Conservation (phyloP, 2,329 filamentous ascomycete genomes). For the Sporothrix curviconia region DNA sequence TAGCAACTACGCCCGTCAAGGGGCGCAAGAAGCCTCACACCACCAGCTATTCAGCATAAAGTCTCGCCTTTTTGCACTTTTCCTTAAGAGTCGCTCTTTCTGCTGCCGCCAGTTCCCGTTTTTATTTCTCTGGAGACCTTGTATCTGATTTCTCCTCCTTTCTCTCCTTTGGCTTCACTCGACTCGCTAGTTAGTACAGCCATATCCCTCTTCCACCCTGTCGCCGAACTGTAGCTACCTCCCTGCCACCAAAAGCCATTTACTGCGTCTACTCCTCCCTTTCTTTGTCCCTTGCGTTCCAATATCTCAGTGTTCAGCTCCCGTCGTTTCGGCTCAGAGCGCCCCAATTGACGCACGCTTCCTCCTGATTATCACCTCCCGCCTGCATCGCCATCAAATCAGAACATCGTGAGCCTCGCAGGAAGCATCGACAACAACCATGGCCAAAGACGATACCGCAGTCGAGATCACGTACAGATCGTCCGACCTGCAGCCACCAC, state of each 20-base stretch:
- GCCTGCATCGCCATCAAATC: too few species aligned
- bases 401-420: background rate
- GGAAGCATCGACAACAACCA: slow-evolving; percentile 17
- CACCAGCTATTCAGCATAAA: background rate
- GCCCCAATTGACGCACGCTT: background rate
- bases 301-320: background rate
- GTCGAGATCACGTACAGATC: slow-evolving; percentile 57
- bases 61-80: background rate
- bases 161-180: background rate
- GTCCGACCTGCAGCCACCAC: slow-evolving; percentile 55
- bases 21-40: slow-evolving; percentile 5
- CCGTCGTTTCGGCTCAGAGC: background rate
- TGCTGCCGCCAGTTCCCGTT: background rate
- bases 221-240: background rate
- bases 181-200: too few species aligned
- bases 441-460: slow-evolving; percentile 33
- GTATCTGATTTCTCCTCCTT: background rate
- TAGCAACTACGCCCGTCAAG: too few species aligned
- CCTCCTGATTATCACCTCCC: too few species aligned
- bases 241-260: background rate
- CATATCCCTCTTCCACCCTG: too few species aligned
- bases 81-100: background rate
- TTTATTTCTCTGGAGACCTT: background rate
- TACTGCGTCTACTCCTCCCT: too few species aligned
- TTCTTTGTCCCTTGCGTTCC: slow-evolving; percentile 8